These are phyloP conservation scores for Cryphonectria radicalis DNA, from an alignment of 2,329 filamentous ascomycete species.

Conservation along the genomic window DNA sequence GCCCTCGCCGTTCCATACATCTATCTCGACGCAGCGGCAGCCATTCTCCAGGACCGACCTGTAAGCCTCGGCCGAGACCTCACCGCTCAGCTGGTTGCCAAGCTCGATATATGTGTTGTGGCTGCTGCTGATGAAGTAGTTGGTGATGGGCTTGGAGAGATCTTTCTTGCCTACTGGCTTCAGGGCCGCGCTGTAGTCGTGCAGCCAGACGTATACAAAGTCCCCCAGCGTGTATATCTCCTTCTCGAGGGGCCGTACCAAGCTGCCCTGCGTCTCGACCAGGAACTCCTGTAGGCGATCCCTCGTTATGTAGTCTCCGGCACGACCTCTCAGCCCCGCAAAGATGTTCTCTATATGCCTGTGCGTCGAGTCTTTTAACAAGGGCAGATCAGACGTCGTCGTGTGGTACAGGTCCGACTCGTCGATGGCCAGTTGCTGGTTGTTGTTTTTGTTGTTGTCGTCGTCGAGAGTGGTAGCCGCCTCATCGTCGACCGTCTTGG, in stretches of 20 bases:
- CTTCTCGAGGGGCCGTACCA: slow-evolving; percentile 40
- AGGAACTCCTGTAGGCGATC: slow-evolving; percentile 55
- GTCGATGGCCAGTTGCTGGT: slow-evolving; percentile 16
- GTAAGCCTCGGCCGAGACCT: slow-evolving; percentile 78
- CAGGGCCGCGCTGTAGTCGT: slow-evolving; percentile 48
- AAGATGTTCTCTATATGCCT: slow-evolving; percentile 54
- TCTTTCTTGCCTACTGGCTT: slow-evolving; percentile 57
- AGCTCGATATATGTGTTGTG: slow-evolving; percentile 89
- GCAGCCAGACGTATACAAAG: slow-evolving; percentile 56
- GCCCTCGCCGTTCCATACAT: slow-evolving; percentile 81
- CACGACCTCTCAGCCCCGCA: slow-evolving; percentile 45
- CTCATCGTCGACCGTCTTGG: slow-evolving; percentile 19
- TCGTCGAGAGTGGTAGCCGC: slow-evolving; percentile 12
- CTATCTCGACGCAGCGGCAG: slow-evolving; percentile 91
- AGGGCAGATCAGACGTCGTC: slow-evolving; percentile 37
- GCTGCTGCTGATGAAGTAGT: slow-evolving; percentile 93
- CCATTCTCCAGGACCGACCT: slow-evolving; percentile 73
- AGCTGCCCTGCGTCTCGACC: slow-evolving; percentile 53
- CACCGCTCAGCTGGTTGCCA: slow-evolving; percentile 82
- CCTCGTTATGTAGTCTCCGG: slow-evolving; percentile 34
- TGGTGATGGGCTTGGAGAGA: slow-evolving; percentile 71
- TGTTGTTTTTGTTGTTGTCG: slow-evolving; percentile 8
- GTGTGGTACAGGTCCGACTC: slow-evolving; percentile 18
- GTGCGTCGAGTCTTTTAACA: slow-evolving; percentile 54
- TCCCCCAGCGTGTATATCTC: slow-evolving; percentile 51